Evolutionary conservation across 768 basidiomycete species (phyloP).

Genomic region (Xanthoconium purpureum): DNA sequence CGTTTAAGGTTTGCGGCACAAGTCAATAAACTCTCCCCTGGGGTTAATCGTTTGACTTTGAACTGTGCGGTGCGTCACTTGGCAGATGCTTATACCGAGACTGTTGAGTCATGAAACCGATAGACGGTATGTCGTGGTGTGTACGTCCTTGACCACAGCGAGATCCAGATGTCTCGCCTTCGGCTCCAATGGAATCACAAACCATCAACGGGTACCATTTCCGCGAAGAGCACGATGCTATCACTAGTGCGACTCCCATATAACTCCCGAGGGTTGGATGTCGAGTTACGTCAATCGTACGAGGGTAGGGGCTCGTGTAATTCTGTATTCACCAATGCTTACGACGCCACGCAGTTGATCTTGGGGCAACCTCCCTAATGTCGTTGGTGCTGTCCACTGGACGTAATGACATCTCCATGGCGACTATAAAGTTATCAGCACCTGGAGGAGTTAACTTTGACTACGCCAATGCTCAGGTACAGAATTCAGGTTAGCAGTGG

Average conservation of each 20-base stretch:
- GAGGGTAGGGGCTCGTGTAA: slow-evolving; percentile 19
- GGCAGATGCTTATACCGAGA: background rate
- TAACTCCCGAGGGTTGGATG: slow-evolving; percentile 60
- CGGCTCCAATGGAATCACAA: slow-evolving; percentile 63
- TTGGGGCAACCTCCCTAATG: slow-evolving; percentile 55
- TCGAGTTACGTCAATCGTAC: slow-evolving; percentile 58
- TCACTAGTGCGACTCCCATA: slow-evolving; percentile 59
- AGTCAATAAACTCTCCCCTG: slow-evolving; percentile 48
- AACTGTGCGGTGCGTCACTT: slow-evolving; percentile 65
- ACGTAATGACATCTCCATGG: slow-evolving; percentile 58
- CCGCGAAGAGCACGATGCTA: slow-evolving; percentile 30
- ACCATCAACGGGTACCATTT: slow-evolving; percentile 18
- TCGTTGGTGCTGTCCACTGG: slow-evolving; percentile 62
- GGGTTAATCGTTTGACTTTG: slow-evolving; percentile 54
- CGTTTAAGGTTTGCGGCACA: slow-evolving; percentile 53
- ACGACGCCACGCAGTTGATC: slow-evolving; percentile 48
- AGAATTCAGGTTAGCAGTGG: slow-evolving; percentile 32
- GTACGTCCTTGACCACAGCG: slow-evolving; percentile 64
- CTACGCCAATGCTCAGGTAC: slow-evolving; percentile 40
- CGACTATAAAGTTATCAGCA: slow-evolving; percentile 51
- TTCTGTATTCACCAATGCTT: slow-evolving; percentile 15
- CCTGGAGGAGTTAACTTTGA: slow-evolving; percentile 52
- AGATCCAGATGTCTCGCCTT: slow-evolving; percentile 62
- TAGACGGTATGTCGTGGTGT: slow-evolving; percentile 67
- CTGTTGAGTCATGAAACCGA: background rate